phyloP scores from a whole-genome alignment of 179 eudicot genomes.

The Silene noctiflora region DNA sequence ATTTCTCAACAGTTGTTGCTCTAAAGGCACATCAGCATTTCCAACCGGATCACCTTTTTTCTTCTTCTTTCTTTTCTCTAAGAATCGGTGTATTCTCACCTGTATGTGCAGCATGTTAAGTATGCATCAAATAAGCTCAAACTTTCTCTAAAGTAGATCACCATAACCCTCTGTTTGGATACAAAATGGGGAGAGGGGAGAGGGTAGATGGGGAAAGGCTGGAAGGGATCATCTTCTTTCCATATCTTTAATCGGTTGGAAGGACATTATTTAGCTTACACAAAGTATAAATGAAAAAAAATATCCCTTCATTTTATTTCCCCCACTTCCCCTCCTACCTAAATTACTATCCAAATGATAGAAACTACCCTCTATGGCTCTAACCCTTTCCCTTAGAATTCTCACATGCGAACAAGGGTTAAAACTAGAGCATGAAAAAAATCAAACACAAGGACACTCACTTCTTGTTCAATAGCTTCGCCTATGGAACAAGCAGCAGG shows the following conservation, averaged over 20 bases:
- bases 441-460: constrained; percentile 33
- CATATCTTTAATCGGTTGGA: neutral
- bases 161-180: neutral
- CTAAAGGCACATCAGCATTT: constrained; percentile 32
- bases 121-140: constrained; percentile 9
- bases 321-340: no score
- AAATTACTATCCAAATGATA: no score
- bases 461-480: constrained; percentile 95
- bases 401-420: neutral
- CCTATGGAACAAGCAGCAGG: constrained; percentile 75
- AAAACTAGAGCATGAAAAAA: constrained; percentile 14
- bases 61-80: constrained; percentile 63
- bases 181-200: neutral
- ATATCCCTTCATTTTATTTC: no score
- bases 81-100: constrained; percentile 68
- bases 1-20: constrained; percentile 49
- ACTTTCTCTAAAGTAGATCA: neutral
- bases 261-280: no score
- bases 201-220: neutral
- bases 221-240: neutral
- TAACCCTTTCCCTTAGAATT: neutral
- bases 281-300: no score
- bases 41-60: constrained; percentile 36
- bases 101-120: constrained; percentile 22
- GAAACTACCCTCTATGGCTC: neutral